Percentiles rank a stretch among this genome's conserved stretches.
phyloP scores from a whole-genome alignment of 1,284 basidiomycete genomes.

The Chondrostereum purpureum region DNA sequence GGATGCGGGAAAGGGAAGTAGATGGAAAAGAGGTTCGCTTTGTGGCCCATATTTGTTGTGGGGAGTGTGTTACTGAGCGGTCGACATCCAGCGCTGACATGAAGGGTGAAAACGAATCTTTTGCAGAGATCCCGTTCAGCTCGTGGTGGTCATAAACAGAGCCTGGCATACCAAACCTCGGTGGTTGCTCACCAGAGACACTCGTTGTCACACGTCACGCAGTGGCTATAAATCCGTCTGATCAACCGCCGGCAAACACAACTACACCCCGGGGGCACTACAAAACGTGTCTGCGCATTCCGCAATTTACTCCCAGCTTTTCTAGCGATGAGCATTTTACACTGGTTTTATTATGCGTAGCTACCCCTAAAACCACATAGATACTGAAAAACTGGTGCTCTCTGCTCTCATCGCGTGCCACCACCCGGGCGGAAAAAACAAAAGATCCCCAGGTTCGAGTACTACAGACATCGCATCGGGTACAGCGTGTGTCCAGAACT shows the following conservation, averaged over 20 bases:
- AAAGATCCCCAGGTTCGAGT: constrained; percentile 74
- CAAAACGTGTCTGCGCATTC: too few species aligned
- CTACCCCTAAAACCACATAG: constrained; percentile 68
- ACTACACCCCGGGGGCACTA: too few species aligned
- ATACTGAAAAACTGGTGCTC: constrained; percentile 69
- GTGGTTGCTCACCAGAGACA: constrained; percentile 2
- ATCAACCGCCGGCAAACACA: too few species aligned
- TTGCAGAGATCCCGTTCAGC: constrained; percentile 4
- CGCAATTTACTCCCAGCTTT: too few species aligned
- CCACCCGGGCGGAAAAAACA: constrained; percentile 88
- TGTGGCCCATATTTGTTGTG: constrained; percentile 12
- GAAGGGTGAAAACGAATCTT: constrained; percentile 4
- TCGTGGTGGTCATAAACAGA: constrained; percentile 17
- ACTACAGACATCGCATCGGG: constrained; percentile 60
- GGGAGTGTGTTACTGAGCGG: constrained; percentile 21
- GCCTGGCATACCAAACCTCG: constrained; percentile 1
- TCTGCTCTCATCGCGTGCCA: constrained; percentile 90
- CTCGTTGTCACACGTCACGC: neutral
- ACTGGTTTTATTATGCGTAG: constrained; percentile 2
- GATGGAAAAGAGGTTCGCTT: constrained; percentile 19
- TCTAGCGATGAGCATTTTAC: too few species aligned
- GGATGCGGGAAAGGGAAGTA: constrained; percentile 42
- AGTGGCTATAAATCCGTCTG: neutral
- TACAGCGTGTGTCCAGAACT: constrained; percentile 56
- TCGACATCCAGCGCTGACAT: constrained; percentile 29